Evolutionary conservation across 345 rosid genomes (phyloP), one percentile per base, ranked within the genome.

Genomic region (Draba incana): DNA sequence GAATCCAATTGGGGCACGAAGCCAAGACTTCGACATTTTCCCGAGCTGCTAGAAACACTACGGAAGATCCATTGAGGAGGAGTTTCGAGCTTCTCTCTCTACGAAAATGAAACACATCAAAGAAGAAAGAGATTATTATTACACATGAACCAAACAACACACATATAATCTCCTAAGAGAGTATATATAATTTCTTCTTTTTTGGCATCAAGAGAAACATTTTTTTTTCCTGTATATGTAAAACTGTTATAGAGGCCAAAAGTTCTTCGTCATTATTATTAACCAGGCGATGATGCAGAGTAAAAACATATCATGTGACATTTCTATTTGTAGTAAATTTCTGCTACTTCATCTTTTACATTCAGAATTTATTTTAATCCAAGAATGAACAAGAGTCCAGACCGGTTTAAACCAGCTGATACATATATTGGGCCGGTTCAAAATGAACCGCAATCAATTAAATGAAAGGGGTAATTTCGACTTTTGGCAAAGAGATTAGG

Each of bases 41-140:
- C 16, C 96, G 90, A 6, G 53, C 80, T 5, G 62, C 83, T 35
- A 86, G 83, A 81, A 80, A 81, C 39, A 71, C 55, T 50, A 80
- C 81, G 4, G 86, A 85, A 53, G 89, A 87, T 59, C 77, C 78
- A 9, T 61, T 82, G 4, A 72, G 84, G 77, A 85, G 86, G 75
- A 87, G 85, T 82, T 84, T 89, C 46, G 92, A 89, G 76, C 81
- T 80, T 27, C 84, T 89, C 23, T 81, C 89, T 6, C 80, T 89
- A 66, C 72, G 88, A 67, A 82, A 86, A 69, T 82, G 67, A 81
- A 61, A 68, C 42, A 2, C 10, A 2, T 31, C 10, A 43, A 43
- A 66, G 6, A 30, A 66, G 45, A 23, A 33, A 25, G 15, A 13
- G 14, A 24, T 5, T 24, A 64, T 64, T 6, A 33, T 35, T 8